phyloP scores from a whole-genome alignment of 768 basidiomycete genomes.

The Postia placenta region DNA sequence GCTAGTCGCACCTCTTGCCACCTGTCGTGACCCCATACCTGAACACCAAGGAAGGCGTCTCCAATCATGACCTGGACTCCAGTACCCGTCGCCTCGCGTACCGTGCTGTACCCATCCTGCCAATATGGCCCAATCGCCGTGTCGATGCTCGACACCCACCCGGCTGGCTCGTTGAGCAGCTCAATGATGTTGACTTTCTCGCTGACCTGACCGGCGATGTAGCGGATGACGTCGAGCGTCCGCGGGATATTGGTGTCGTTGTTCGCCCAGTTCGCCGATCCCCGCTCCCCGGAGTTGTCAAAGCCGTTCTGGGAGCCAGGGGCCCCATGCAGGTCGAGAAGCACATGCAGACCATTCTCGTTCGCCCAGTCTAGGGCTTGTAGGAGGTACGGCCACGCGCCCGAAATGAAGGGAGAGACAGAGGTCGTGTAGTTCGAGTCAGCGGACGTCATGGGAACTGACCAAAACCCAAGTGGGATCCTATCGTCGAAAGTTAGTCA shows the following conservation, averaged over 20 bases:
- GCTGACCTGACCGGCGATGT: slow-evolving; percentile 46
- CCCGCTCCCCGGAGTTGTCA: slow-evolving; percentile 68
- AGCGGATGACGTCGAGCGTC: slow-evolving; percentile 54
- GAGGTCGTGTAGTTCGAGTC: slow-evolving; percentile 42
- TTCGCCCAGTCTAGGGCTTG: slow-evolving; percentile 60
- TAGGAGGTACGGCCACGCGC: slow-evolving; percentile 65
- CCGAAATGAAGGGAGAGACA: slow-evolving; percentile 48
- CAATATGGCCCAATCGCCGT: slow-evolving; percentile 49
- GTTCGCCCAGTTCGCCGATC: slow-evolving; percentile 48
- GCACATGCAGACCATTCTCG: slow-evolving; percentile 54
- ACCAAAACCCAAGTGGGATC: slow-evolving; percentile 73
- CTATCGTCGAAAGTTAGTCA: slow-evolving; percentile 24
- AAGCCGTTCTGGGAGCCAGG: slow-evolving; percentile 58
- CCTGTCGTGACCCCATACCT: slow-evolving; percentile 26
- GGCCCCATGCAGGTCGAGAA: slow-evolving; percentile 74
- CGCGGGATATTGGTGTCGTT: slow-evolving; percentile 38
- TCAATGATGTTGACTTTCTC: slow-evolving; percentile 59
- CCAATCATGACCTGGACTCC: slow-evolving; percentile 63
- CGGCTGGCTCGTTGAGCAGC: slow-evolving; percentile 65
- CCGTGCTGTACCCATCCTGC: slow-evolving; percentile 51
- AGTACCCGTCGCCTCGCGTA: slow-evolving; percentile 42
- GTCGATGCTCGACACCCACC: slow-evolving; percentile 40
- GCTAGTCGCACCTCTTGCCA: neutral
- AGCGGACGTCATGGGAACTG: slow-evolving; percentile 56
- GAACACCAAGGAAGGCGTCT: slow-evolving; percentile 61